Percentiles rank a stretch among this genome's conserved stretches.
Conservation (phyloP, 139 green algal genomes). For the Nannochloris sp. region DNA sequence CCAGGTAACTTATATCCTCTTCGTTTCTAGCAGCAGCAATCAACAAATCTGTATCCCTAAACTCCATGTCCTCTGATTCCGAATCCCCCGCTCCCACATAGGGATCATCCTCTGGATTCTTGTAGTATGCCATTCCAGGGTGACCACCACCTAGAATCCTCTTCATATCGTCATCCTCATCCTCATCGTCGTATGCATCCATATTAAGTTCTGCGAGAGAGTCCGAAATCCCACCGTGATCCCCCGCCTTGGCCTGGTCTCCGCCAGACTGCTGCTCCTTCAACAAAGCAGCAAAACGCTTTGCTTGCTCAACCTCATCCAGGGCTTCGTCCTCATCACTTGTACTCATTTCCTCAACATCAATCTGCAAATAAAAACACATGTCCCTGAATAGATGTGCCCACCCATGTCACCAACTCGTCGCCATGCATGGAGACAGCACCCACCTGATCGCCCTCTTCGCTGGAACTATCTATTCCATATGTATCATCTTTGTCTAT, state of each 20-base stretch:
- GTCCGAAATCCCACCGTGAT: background rate
- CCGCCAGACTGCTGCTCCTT: background rate
- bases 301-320: conserved; percentile 21
- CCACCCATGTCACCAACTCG: background rate
- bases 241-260: background rate
- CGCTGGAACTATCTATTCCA: conserved; percentile 19
- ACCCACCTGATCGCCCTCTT: background rate
- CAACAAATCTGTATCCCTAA: conserved; percentile 69
- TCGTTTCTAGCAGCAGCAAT: conserved; percentile 85
- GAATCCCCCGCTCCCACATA: conserved; percentile 15
- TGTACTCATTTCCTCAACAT: background rate
- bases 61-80: conserved; percentile 50
- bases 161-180: conserved; percentile 26
- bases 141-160: conserved; percentile 18
- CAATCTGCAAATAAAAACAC: conserved; percentile 4
- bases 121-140: conserved; percentile 41
- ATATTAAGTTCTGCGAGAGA: conserved; percentile 86
- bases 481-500: conserved; percentile 53
- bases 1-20: conserved; percentile 85
- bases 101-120: conserved; percentile 25
- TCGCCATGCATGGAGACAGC: background rate
- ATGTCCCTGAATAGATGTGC: background rate
- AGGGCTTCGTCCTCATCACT: conserved; percentile 23
- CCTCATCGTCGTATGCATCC: conserved; percentile 84
- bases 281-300: conserved; percentile 9